Conservation (phyloP, 805 yeast genomes). For the Metschnikowia matae region DNA sequence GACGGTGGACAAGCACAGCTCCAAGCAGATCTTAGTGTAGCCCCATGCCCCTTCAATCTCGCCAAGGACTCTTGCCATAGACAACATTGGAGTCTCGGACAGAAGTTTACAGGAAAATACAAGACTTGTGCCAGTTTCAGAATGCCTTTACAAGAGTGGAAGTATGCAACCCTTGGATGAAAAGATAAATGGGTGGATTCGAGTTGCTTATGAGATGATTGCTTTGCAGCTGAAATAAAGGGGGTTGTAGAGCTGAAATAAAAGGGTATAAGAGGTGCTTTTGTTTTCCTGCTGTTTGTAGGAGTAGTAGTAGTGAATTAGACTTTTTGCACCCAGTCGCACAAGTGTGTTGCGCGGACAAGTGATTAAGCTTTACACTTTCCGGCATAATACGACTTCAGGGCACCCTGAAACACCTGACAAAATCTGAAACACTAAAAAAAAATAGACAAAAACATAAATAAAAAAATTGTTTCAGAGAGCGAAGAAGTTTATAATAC, state of each 20-base stretch:
- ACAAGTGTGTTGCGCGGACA: neutral
- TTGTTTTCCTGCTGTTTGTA: neutral
- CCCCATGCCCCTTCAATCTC: neutral
- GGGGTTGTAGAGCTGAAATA: neutral
- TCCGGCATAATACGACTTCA: neutral
- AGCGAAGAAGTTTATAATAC: too few relatives aligned
- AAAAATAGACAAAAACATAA: too few relatives aligned
- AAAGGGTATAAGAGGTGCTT: neutral
- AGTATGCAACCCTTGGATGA: neutral
- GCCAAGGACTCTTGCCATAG: neutral
- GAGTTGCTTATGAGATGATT: neutral
- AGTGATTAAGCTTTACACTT: neutral
- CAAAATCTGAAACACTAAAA: neutral
- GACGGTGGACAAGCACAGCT: neutral
- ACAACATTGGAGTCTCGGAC: neutral
- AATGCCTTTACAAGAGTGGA: neutral
- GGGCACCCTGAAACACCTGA: neutral
- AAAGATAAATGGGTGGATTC: neutral
- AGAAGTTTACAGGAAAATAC: neutral
- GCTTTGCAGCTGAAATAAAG: neutral
- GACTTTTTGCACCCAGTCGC: slow-evolving; percentile 3
- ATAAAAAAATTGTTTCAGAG: too few relatives aligned
- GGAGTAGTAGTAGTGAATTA: neutral
- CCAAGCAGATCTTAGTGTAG: slow-evolving; percentile 1
- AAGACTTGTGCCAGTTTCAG: neutral